Evolutionary conservation across 306 rosid species (phyloP).

Genomic region (Vicia faba): DNA sequence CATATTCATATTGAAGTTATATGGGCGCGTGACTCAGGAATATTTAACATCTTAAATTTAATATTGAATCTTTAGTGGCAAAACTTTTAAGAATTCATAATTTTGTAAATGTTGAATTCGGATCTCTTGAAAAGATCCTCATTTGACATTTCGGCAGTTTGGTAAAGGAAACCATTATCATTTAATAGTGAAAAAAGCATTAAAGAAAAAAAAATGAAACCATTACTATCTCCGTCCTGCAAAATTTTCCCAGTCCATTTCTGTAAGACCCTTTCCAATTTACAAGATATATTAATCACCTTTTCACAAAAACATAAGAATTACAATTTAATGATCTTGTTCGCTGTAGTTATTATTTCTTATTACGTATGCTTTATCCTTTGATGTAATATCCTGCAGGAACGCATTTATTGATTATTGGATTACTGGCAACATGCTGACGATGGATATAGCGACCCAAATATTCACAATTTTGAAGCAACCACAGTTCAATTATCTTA

Average conservation of each 20-base stretch:
- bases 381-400: conserved; percentile 50
- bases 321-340: conserved; percentile 33
- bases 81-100: not conserved
- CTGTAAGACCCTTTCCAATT: not conserved
- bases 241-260: not conserved
- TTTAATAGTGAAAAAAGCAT: not conserved
- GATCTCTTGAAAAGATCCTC: not conserved
- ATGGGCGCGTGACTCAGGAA: not conserved
- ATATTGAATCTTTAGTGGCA: not conserved
- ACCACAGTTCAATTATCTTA: conserved; percentile 76
- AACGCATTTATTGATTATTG: conserved; percentile 82
- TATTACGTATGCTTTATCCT: conserved; percentile 22
- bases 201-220: not conserved
- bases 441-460: conserved; percentile 83
- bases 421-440: conserved; percentile 85
- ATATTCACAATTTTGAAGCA: conserved; percentile 81
- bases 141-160: not conserved
- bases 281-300: not conserved
- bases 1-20: not conserved
- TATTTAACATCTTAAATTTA: not conserved
- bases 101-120: not conserved
- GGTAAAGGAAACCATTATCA: not conserved
- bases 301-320: not conserved
- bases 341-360: conserved; percentile 29
- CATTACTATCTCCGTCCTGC: not conserved